A percentile compares a stretch with the other conserved stretches of the same genome.
Evolutionary conservation across 208 protist genomes (phyloP).

Genomic region (Crithidia expoeki): DNA sequence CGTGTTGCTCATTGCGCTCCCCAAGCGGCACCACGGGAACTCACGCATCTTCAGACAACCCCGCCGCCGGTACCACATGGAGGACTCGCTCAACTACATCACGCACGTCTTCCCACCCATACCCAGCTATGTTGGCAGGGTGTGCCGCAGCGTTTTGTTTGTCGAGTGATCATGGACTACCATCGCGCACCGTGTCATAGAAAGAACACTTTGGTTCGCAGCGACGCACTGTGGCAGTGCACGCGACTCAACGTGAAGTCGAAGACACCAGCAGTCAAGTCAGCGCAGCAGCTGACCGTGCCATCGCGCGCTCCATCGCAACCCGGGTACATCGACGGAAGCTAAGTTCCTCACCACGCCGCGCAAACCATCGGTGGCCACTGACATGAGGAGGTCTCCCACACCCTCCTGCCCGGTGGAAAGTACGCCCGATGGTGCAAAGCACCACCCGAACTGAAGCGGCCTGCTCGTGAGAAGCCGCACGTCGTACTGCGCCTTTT

Average conservation of each 20-base stretch:
- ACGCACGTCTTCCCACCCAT: constrained; percentile 27
- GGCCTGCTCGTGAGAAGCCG: constrained; percentile 30
- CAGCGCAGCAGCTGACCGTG: constrained; percentile 34
- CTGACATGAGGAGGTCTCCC: constrained; percentile 40
- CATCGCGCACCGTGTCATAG: constrained; percentile 18
- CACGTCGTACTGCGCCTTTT: constrained; percentile 40
- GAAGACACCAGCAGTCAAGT: constrained; percentile 29
- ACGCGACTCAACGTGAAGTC: constrained; percentile 36
- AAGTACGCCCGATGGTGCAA: constrained; percentile 10
- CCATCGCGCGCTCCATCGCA: constrained; percentile 35
- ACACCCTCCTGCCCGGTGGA: constrained; percentile 39
- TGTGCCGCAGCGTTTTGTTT: constrained; percentile 33
- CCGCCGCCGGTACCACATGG: constrained; percentile 22
- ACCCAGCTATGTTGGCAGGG: constrained; percentile 33
- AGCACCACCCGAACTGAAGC: constrained; percentile 46
- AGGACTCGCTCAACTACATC: constrained; percentile 33
- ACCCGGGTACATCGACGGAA: constrained; percentile 1
- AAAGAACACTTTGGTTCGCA: constrained; percentile 23
- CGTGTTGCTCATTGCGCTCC: neutral
- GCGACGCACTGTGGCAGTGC: constrained; percentile 11
- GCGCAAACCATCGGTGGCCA: constrained; percentile 33
- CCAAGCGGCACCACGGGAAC: neutral
- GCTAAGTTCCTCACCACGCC: constrained; percentile 35
- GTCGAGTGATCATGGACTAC: constrained; percentile 22
- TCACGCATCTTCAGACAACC: constrained; percentile 23